Evolutionary conservation across 1,284 basidiomycete genomes (phyloP), one percentile per base, ranked within the genome.

Genomic region (Erythrobasidium hasegawianum): DNA sequence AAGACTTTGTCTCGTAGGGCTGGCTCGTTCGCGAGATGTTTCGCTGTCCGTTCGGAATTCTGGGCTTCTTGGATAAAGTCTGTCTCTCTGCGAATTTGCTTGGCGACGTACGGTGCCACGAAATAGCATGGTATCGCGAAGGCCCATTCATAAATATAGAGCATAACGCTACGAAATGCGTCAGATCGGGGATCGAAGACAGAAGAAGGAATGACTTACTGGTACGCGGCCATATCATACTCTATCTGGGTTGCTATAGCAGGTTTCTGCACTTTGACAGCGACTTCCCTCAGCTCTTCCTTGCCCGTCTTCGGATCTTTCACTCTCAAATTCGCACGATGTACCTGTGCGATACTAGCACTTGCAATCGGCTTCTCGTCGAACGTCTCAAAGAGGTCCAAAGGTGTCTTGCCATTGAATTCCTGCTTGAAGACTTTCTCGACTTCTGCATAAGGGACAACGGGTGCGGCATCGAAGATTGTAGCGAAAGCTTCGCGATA

Each of bases 241-340:
- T 88, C 85, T 78, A 89, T 86, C 79, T 95, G 91, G 72, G 84
- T 88, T 58, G 81, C 82, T 14, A 95, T 89, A 29, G 85, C 87
- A 0, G 89, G 90, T 72, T 92, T 93, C 78, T 94, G 89, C n/a
- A 92, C 81, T 78, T 94, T 94, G 70, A 95, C 90, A 0, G 90
- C 91, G 1, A 94, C 90, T 81, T 76, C 71, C 1, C 68, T 72
- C 20, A 74, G 60, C 50, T 72, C 86, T 83, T 70, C 82, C 79
- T 72, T 74, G 81, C 68, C 79, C 80, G 54, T 43, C 29, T 57
- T 3, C 4, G 64, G 70, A 3, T 33, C 39, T 24, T 49, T 77
- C 76, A 40, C 80, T 79, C 70, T 81, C 83, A 33, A 90, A 76
- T 52, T 82, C 84, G 91, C 91, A 41, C 83, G 82, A 75, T 94